These are phyloP conservation scores for Prunus campanulata DNA, from an alignment of 306 rosid species.

Conservation along the genomic window DNA sequence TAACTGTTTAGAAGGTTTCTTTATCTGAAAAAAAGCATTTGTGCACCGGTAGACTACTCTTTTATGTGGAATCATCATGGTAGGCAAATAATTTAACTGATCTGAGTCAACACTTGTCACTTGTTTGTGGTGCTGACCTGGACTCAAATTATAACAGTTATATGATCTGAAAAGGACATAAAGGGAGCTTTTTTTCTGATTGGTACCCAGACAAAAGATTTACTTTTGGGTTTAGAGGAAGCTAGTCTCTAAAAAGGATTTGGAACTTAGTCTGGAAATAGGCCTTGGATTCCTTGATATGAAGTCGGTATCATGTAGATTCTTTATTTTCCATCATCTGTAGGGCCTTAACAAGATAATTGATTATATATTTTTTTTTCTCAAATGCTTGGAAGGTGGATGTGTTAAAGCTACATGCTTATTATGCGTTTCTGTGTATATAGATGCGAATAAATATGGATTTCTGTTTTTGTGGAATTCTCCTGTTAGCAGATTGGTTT, in stretches of 20 bases:
- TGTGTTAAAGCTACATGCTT: background rate
- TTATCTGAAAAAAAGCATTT: constrained; percentile 3
- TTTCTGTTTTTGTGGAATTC: constrained; percentile 17
- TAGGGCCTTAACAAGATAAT: background rate
- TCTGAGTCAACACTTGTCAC: background rate
- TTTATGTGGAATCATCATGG: background rate
- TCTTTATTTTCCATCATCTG: background rate
- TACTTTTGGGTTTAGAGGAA: background rate
- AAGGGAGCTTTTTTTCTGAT: background rate
- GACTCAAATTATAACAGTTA: background rate
- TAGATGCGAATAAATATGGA: constrained; percentile 4
- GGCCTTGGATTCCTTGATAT: background rate
- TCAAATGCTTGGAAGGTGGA: background rate
- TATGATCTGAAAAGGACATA: background rate
- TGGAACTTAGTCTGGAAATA: background rate
- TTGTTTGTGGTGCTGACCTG: background rate
- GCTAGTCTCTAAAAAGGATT: background rate
- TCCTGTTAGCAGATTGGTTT: constrained; percentile 79
- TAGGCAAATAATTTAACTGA: constrained; percentile 12
- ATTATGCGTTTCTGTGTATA: background rate
- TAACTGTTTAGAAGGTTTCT: constrained; percentile 1
- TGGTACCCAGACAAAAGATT: background rate
- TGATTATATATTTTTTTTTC: background rate
- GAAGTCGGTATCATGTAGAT: background rate
- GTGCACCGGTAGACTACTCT: background rate